Base-by-base conservation (phyloP, 1,284 basidiomycete genomes). In the Cryptococcus sp. region DNA sequence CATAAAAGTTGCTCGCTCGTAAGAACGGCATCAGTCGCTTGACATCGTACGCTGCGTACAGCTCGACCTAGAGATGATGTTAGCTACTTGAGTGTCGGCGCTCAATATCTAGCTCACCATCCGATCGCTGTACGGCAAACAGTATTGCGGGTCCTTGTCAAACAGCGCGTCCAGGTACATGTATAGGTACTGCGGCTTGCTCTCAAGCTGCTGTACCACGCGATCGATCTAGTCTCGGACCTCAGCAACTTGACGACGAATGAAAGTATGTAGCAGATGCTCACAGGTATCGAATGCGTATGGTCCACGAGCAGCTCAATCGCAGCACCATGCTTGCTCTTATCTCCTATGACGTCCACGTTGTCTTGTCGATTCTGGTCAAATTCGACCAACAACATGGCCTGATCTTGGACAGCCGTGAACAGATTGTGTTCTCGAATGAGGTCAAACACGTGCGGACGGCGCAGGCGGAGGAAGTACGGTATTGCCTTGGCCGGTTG, bases 391-490 rank as follows among this genome's bases (percentile, higher is more conserved):
- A 99, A 85, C 15, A 92, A 82, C 0, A 96, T 80, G 1, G 91
- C 93, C 76, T 96, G 93, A 71, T 98, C 93, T 72, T 93, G 89
- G 1, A 99, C 90, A 46, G 92, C 92, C 20, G 92, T 92, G 77
- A 97, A 98, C 1, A 99, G 82, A 66, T 96, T 96, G 75, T 98
- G 84, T 57, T 97, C 92, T 46, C 89, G 84, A 64, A 99, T 97
- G 54, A 99, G 87, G 64, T 94, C 89, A 73, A 99, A 97, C 2
- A 98, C 94, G 65, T 92, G 88, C 2, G 92, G 86, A 50, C 89
- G 83, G 10, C 93, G 86, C 15, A 99, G 81, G 3, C 90, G 85
- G 11, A 99, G 83, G 79, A 89, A 91, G 80, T 87, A 98, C 0
- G 91, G 89, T 1, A 99, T 80, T 0, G 95, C 96, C 78, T 95